Conservation (phyloP, 495 filamentous ascomycete species). For the Saxophila tyrrhenica region DNA sequence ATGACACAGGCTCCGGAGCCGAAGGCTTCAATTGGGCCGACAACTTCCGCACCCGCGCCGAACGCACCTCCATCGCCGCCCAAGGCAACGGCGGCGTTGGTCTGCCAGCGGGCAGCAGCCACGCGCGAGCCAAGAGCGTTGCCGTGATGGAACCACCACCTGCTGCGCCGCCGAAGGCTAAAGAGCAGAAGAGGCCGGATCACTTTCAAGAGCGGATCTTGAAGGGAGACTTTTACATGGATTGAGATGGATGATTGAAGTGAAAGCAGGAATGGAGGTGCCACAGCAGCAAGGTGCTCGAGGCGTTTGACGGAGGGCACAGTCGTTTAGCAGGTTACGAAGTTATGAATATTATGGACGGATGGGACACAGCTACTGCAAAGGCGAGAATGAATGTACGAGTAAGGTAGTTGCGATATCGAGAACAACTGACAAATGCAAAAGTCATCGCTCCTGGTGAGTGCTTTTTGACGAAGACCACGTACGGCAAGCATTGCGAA, state of each 20-base stretch:
- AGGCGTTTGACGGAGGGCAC: not conserved
- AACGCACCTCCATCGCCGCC: conserved; percentile 58
- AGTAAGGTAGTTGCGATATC: too few species aligned
- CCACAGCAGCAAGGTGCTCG: not conserved
- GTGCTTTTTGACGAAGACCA: too few species aligned
- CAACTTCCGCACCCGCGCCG: conserved; percentile 77
- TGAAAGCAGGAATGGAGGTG: not conserved
- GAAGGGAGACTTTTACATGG: conserved; percentile 97
- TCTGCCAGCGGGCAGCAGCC: conserved; percentile 28
- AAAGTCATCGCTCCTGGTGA: too few species aligned
- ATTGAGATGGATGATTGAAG: conserved; percentile 37
- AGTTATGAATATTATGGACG: not conserved
- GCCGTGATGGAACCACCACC: conserved; percentile 54
- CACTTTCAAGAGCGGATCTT: conserved; percentile 92
- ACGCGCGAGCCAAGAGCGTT: conserved; percentile 40
- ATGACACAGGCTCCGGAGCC: conserved; percentile 45
- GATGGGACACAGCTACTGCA: not conserved
- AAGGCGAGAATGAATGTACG: not conserved
- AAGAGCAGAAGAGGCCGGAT: conserved; percentile 55
- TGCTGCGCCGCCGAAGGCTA: conserved; percentile 51
- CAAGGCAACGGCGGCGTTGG: conserved; percentile 12
- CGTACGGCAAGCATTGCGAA: too few species aligned
- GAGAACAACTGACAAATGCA: too few species aligned
- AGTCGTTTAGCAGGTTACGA: not conserved
- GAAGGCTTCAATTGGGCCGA: conserved; percentile 93